These are phyloP conservation scores for Cladosporium austrohemisphaericum DNA, from an alignment of 2,329 filamentous ascomycete genomes.

Conservation along the genomic window DNA sequence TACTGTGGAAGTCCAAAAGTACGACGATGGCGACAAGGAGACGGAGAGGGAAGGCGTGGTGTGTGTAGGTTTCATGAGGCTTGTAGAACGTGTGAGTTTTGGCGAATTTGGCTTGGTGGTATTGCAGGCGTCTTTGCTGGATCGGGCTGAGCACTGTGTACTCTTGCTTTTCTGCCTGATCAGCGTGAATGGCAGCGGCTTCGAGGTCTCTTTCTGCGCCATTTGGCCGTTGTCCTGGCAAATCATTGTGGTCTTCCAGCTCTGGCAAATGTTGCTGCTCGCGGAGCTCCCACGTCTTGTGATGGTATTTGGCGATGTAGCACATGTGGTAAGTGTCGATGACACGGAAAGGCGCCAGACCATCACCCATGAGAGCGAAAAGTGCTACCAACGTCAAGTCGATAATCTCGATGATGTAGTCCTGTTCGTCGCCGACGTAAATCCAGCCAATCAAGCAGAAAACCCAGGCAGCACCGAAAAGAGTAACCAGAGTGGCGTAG, in stretches of 20 bases:
- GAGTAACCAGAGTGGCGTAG: constrained; percentile 76
- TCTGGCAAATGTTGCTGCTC: constrained; percentile 58
- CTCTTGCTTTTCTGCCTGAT: constrained; percentile 38
- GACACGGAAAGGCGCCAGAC: constrained; percentile 66
- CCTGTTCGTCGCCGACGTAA: constrained; percentile 69
- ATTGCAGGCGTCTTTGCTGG: constrained; percentile 66
- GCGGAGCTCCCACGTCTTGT: constrained; percentile 60
- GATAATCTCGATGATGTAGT: constrained; percentile 54
- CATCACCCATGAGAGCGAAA: constrained; percentile 61
- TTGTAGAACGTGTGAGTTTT: constrained; percentile 88
- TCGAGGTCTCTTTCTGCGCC: constrained; percentile 26
- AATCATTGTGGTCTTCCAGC: constrained; percentile 65
- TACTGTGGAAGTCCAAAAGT: constrained; percentile 72
- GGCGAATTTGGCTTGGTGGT: constrained; percentile 76
- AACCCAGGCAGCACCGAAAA: constrained; percentile 84
- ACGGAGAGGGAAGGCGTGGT: constrained; percentile 71
- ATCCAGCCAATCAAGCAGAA: constrained; percentile 88
- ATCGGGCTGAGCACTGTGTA: constrained; percentile 59
- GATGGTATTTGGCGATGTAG: constrained; percentile 71
- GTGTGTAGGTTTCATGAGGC: constrained; percentile 78
- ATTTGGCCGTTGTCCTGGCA: constrained; percentile 46
- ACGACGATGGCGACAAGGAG: constrained; percentile 74
- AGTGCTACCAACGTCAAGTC: constrained; percentile 59
- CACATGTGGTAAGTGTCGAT: constrained; percentile 87
- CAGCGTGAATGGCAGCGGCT: constrained; percentile 44